Percentiles rank a stretch among this genome's conserved stretches.
Evolutionary conservation across 2,329 filamentous ascomycete genomes (phyloP).

Genomic region (Alternaria hordeiaustralica): DNA sequence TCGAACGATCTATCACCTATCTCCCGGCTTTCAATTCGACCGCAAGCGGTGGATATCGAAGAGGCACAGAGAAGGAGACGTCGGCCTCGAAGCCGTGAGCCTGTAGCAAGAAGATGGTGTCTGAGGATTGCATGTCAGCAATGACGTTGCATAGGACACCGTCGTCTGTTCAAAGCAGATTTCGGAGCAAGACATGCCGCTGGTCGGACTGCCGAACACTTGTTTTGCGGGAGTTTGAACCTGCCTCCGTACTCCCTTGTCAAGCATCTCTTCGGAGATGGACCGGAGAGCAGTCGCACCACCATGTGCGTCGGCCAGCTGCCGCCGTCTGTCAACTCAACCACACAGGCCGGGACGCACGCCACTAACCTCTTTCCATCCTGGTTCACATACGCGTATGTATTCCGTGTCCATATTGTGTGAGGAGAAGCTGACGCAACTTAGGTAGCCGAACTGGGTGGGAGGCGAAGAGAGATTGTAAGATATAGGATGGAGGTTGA

Average conservation of each 20-base stretch:
- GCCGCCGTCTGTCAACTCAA: background rate
- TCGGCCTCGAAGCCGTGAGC: conserved; percentile 3
- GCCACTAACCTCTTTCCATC: background rate
- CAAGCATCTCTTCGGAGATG: background rate
- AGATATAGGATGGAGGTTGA: background rate
- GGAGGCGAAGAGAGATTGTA: background rate
- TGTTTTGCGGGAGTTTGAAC: background rate
- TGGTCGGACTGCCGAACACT: background rate
- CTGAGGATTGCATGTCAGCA: background rate
- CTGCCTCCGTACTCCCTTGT: background rate
- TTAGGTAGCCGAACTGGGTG: background rate
- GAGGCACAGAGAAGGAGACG: conserved; percentile 5
- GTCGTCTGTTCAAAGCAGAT: background rate
- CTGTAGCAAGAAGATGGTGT: background rate
- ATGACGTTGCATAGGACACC: background rate
- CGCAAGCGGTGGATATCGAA: conserved; percentile 13
- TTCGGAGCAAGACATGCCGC: background rate
- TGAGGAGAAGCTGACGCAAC: background rate
- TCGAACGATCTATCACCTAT: conserved; percentile 2
- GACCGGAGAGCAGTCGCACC: background rate
- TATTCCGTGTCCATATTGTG: background rate
- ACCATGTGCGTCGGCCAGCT: background rate
- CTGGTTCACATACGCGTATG: background rate
- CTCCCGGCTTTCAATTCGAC: conserved; percentile 10
- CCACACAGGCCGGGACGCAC: background rate